phyloP scores from a whole-genome alignment of 2,329 filamentous ascomycete species.

The Nemania sp. region DNA sequence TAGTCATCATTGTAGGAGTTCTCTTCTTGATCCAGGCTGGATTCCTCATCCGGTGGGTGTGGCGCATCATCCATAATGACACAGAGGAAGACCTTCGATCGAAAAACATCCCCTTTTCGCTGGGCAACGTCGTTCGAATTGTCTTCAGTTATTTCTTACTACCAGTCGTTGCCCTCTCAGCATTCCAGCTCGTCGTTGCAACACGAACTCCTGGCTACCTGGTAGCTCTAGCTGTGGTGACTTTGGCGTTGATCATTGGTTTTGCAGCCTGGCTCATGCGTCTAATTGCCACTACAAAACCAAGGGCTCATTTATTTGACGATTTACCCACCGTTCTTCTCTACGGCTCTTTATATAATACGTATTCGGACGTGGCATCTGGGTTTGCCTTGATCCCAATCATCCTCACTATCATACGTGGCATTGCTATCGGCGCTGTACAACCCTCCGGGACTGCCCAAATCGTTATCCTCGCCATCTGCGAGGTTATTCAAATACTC shows the following conservation, averaged over 20 bases:
- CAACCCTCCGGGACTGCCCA: slow-evolving; percentile 95
- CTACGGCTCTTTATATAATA: slow-evolving; percentile 96
- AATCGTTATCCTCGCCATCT: slow-evolving; percentile 90
- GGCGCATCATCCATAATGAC: slow-evolving; percentile 76
- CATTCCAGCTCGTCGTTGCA: slow-evolving; percentile 90
- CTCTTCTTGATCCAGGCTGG: slow-evolving; percentile 79
- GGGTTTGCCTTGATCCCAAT: slow-evolving; percentile 91
- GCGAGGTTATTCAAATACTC: slow-evolving; percentile 89
- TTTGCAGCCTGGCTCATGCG: slow-evolving; percentile 84
- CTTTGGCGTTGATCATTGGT: slow-evolving; percentile 77
- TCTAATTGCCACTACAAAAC: slow-evolving; percentile 83
- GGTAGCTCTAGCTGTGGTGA: slow-evolving; percentile 79
- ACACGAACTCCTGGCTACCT: slow-evolving; percentile 74
- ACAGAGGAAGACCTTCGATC: slow-evolving; percentile 87
- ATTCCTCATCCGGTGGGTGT: slow-evolving; percentile 81
- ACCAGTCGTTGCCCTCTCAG: slow-evolving; percentile 85
- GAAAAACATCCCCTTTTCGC: slow-evolving; percentile 90
- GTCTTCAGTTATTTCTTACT: slow-evolving; percentile 94
- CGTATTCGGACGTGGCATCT: slow-evolving; percentile 92
- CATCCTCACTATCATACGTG: slow-evolving; percentile 84
- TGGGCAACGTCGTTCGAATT: slow-evolving; percentile 83
- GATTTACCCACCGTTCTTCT: slow-evolving; percentile 89
- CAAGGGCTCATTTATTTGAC: slow-evolving; percentile 90
- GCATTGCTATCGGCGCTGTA: slow-evolving; percentile 90
- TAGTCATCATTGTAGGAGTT: slow-evolving; percentile 77